These are phyloP conservation scores for Kingdonia uniflora DNA, from an alignment of 164 flowering plant species.

Conservation along the genomic window DNA sequence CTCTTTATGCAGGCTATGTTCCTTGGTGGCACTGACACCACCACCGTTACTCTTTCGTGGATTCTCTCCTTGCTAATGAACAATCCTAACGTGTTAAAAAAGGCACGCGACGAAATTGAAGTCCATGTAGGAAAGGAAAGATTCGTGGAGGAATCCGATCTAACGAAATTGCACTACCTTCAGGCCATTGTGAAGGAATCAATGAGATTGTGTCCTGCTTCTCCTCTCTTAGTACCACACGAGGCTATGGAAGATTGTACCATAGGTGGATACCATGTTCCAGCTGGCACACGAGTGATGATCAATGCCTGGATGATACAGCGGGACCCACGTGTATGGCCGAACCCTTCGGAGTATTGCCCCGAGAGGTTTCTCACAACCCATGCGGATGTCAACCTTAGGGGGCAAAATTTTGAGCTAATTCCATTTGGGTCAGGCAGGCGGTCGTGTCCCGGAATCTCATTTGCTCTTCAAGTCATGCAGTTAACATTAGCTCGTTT, in stretches of 20 bases:
- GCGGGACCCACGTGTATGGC: conserved; percentile 2
- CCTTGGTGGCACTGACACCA: conserved; percentile 15
- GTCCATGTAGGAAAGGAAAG: conserved; percentile 11
- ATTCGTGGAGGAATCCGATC: background rate
- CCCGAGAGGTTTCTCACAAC: conserved; percentile 4
- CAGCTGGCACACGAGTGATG: background rate
- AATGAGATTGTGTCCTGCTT: background rate
- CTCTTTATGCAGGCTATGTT: conserved; percentile 5
- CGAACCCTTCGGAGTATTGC: background rate
- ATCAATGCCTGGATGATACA: conserved; percentile 2
- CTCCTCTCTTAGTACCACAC: background rate
- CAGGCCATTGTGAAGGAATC: background rate
- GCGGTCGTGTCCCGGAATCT: background rate
- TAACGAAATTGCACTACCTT: background rate
- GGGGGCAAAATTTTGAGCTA: conserved; percentile 1
- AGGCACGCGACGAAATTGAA: conserved; percentile 23
- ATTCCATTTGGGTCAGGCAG: conserved; percentile 2
- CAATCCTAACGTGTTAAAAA: conserved; percentile 10
- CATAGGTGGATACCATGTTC: background rate
- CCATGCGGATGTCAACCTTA: background rate
- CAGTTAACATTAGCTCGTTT: background rate
- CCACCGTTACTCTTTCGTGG: conserved; percentile 16
- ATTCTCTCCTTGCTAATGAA: conserved; percentile 21
- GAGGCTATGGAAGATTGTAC: background rate
- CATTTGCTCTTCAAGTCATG: background rate